Conservation (phyloP, 2,329 filamentous ascomycete genomes). For the Cercospora brassicicola region DNA sequence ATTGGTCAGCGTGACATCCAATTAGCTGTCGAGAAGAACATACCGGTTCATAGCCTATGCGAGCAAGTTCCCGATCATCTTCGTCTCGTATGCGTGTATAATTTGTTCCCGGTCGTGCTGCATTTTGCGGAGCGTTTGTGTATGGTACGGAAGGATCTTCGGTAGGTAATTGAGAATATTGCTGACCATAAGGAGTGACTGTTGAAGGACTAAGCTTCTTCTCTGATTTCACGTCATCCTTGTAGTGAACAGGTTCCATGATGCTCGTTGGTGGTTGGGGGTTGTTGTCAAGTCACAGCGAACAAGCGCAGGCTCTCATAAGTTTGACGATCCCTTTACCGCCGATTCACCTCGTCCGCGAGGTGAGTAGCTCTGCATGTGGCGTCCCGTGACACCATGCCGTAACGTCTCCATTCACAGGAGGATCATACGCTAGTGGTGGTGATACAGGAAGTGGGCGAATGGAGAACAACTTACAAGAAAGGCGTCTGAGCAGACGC, state of each 20-base stretch:
- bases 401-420: neutral
- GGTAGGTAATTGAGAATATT: neutral
- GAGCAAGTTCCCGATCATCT: conserved; percentile 60
- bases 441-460: conserved; percentile 7
- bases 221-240: conserved; percentile 10
- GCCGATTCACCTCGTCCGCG: conserved; percentile 15
- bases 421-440: neutral
- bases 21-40: conserved; percentile 11
- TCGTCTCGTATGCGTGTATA: conserved; percentile 45
- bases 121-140: neutral
- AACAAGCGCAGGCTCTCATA: neutral
- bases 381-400: conserved; percentile 12
- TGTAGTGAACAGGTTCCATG: conserved; percentile 20
- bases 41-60: conserved; percentile 65
- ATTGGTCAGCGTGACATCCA: neutral
- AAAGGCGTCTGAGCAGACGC: conserved; percentile 2
- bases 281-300: neutral
- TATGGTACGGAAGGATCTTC: neutral
- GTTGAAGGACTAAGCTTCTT: conserved; percentile 10
- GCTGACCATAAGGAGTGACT: conserved; percentile 8
- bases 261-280: conserved; percentile 5
- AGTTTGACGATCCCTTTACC: conserved; percentile 15
- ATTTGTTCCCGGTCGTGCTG: neutral
- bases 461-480: conserved; percentile 9
- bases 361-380: neutral